Base-by-base conservation (phyloP, 139 green algal species). In the Auxenochlorella pyrenoidosa region DNA sequence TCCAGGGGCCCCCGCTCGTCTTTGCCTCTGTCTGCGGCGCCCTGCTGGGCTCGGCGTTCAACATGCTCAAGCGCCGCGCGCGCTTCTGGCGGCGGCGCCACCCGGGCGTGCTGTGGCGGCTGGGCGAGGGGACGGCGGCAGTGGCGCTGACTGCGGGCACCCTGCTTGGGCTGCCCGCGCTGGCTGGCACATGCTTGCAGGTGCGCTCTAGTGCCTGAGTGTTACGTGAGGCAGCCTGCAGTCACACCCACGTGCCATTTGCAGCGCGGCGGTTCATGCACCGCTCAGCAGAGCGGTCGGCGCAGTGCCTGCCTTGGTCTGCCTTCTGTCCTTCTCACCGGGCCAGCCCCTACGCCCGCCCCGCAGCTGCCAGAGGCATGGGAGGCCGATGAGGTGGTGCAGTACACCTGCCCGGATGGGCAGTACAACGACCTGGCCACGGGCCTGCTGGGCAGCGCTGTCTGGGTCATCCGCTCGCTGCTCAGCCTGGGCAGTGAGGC, bases 341-440 rank as follows among this genome's bases (percentile, higher is more conserved):
- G n/a, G 1, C 68, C 36, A 34, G 71, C 38, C 71, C 40, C 36
- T 12, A 18, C 1, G 5, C 41, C 41, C n/a, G 41, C 75, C 75
- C 41, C n/a, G 43, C 75, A 81, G 75, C 75, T 81, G 32, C 90
- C 90, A 1, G 54, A 91, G 5, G 73, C 41, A 38, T 93, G 89
- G 89, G 51, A 90, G 15, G 38, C 38, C 8, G 60, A 76, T 5
- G 68, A 92, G 63, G 83, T 83, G 21, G 32, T 93, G 32, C 75
- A 82, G 40, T 84, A 79, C 47, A 63, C 16, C 58, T 96, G 82
- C 87, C 58, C 83, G 30, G 90, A 91, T 73, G 91, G 89, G 0
- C 22, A 94, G 65, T 95, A 98, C 94, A 98, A 98, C 82, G 96
- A 98, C 89, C 81, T 98, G 30, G 95, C 94, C 36, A 98, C 96